Evolutionary conservation across 305 asterid genomes (phyloP).

Genomic region (Rubia balearica): DNA sequence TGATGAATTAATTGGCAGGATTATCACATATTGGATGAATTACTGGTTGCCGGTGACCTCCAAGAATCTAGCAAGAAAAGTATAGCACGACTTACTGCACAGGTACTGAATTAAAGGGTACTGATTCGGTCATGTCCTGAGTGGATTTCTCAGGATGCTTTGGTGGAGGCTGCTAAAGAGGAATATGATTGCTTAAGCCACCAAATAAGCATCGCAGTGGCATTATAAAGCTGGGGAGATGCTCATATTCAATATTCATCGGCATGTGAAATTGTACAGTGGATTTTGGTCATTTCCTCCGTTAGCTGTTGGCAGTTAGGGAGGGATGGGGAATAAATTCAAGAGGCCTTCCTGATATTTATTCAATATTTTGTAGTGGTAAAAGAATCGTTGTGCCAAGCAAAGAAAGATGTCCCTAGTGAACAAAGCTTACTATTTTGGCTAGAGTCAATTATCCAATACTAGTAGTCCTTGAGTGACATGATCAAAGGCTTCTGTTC

Average conservation of each 20-base stretch:
- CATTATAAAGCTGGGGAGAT: not conserved
- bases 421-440: not conserved
- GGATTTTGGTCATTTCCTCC: not conserved
- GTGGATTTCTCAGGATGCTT: conserved; percentile 57
- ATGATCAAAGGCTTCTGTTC: no score
- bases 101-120: conserved; percentile 35
- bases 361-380: not conserved
- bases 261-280: not conserved
- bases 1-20: conserved; percentile 43
- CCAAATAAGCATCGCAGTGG: conserved; percentile 41
- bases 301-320: not conserved
- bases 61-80: conserved; percentile 98
- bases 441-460: not conserved
- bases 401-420: not conserved
- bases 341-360: not conserved
- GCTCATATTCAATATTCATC: not conserved
- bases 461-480: no score
- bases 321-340: not conserved
- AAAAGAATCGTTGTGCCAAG: not conserved
- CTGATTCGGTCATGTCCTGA: conserved; percentile 15
- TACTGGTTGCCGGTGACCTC: conserved; percentile 92
- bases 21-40: conserved; percentile 84
- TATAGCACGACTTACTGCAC: conserved; percentile 83
- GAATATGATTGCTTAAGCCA: conserved; percentile 90
- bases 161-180: conserved; percentile 97